phyloP scores from a whole-genome alignment of 176 grass and related monocot species.

The Hordeum marinum region DNA sequence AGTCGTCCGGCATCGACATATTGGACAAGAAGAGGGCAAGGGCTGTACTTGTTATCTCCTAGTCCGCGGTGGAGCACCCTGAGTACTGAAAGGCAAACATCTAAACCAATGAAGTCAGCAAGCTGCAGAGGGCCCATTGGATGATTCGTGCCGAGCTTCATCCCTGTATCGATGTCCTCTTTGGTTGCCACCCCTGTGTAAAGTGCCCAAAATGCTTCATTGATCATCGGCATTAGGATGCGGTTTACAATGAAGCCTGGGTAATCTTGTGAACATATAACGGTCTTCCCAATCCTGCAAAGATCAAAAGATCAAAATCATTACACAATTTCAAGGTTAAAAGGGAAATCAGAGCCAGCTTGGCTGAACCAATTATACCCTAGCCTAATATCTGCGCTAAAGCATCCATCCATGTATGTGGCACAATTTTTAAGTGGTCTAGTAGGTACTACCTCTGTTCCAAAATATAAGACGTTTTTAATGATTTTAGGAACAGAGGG shows the following conservation, averaged over 20 bases:
- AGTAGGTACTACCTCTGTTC: background rate
- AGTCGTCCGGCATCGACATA: conserved; percentile 89
- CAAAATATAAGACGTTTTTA: no score
- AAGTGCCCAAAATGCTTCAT: conserved; percentile 82
- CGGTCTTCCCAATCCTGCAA: conserved; percentile 69
- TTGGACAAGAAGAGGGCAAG: conserved; percentile 87
- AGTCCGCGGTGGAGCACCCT: conserved; percentile 75
- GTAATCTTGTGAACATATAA: conserved; percentile 87
- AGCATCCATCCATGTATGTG: background rate
- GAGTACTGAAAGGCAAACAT: conserved; percentile 89
- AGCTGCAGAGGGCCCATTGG: conserved; percentile 92
- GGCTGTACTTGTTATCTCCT: conserved; percentile 87
- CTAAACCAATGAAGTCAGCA: conserved; percentile 90
- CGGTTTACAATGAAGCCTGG: conserved; percentile 97
- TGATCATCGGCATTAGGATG: conserved; percentile 94
- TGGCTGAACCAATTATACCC: background rate
- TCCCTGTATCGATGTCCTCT: conserved; percentile 88
- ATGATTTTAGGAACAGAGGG: no score
- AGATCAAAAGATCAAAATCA: background rate
- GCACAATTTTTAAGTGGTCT: background rate
- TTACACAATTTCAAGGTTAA: background rate
- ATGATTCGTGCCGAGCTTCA: conserved; percentile 95
- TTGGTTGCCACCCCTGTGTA: conserved; percentile 84
- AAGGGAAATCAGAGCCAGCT: background rate
- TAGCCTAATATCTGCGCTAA: background rate